Evolutionary conservation across 768 basidiomycete species (phyloP), one percentile per base, ranked within the genome.

Genomic region (Boletus coccyginus): DNA sequence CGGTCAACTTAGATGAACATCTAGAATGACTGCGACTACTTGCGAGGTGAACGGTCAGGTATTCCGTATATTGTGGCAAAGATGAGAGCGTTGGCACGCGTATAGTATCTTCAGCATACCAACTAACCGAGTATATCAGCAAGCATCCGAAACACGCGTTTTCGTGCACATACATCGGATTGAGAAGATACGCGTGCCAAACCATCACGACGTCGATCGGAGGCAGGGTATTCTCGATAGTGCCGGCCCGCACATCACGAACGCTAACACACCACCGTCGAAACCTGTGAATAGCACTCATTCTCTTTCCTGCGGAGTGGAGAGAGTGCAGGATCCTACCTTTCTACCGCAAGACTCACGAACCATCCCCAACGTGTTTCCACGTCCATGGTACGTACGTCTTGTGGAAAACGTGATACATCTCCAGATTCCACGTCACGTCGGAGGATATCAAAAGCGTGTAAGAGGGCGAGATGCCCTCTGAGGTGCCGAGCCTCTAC

Each of bases 131-230:
- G 41, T 13, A 5, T 21, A 14, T 35, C 13, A n/a, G 8, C 5
- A 1, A 6, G 5, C 35, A 46, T 17, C 3, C n/a, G 5, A 35
- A 36, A 29, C 13, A n/a, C 35, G 27, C 21, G 3, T 14, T 7
- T n/a, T 33, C 9, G 24, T 41, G 3, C 21, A 41, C 48, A 33
- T 51, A 70, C 73, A 61, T 61, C 9, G 73, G 73, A 41, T 74
- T 75, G 35, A 74, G 67, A 31, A 70, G 55, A 61, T 75, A 74
- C 1, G 73, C 63, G 24, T 74, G 73, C 67, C 74, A 73, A 13
- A 74, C 71, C 73, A 74, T 73, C 46, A 68, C 59, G 16, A 74
- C 73, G 39, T 74, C 74, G 29, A 74, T 56, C 14, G 73, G 73
- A 13, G 74, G 73, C 14, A 69, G 31, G 1, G 27, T 36, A 9